Percentiles rank a stretch among this genome's conserved stretches.
phyloP scores from a whole-genome alignment of 345 rosid species.

The Heritiera littoralis region DNA sequence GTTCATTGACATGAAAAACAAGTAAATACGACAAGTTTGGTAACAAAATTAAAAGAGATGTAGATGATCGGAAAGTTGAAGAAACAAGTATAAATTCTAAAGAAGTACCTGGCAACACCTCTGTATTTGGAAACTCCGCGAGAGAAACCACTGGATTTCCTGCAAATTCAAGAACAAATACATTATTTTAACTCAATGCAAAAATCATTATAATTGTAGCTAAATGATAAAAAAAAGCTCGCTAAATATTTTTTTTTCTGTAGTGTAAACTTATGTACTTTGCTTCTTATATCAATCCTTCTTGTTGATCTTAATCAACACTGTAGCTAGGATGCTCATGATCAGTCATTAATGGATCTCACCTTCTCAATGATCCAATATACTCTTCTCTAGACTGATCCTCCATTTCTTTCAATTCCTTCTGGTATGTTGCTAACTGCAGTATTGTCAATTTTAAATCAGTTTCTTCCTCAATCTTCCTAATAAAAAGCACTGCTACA shows the following conservation, averaged over 20 bases:
- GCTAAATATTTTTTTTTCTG: no score
- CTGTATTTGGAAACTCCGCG: constrained; percentile 94
- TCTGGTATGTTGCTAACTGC: constrained; percentile 58
- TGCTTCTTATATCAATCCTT: not conserved
- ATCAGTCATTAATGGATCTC: not conserved
- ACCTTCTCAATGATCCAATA: constrained; percentile 90
- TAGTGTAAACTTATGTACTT: not conserved
- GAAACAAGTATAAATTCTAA: no score
- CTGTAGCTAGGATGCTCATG: not conserved
- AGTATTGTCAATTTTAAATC: not conserved
- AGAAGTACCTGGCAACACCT: constrained; percentile 85
- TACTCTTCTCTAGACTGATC: constrained; percentile 79
- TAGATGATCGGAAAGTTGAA: not conserved
- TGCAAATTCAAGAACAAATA: constrained; percentile 25
- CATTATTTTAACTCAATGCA: not conserved
- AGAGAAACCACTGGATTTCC: constrained; percentile 95
- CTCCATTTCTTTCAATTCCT: constrained; percentile 78
- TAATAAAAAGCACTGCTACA: not conserved
- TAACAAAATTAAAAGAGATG: constrained; percentile 4
- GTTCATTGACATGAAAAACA: constrained; percentile 5
- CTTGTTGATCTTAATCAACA: not conserved
- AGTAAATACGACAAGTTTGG: not conserved
- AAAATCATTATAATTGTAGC: no score
- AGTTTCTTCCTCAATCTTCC: not conserved
- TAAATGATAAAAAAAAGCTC: no score